Percentiles rank a stretch among this genome's conserved stretches.
Evolutionary conservation across 83 land plant genomes (phyloP).

Genomic region (Thuja plicata): DNA sequence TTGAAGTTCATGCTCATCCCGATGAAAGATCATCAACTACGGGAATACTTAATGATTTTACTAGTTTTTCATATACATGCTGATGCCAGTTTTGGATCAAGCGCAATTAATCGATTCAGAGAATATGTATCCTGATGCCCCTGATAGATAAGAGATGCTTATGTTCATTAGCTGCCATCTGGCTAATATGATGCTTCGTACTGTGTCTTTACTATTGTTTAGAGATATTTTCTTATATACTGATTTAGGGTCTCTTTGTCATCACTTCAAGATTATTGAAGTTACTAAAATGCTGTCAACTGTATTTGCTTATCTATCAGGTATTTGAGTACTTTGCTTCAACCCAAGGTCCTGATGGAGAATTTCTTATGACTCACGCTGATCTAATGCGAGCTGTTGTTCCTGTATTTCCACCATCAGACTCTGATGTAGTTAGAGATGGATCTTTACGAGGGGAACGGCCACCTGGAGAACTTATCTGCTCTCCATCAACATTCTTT

Average conservation of each 20-base stretch:
- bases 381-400: slow-evolving; percentile 94
- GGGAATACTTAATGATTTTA: background rate
- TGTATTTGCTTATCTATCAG: slow-evolving; percentile 31
- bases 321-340: slow-evolving; percentile 96
- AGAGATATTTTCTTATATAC: background rate
- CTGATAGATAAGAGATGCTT: background rate
- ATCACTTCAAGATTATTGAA: background rate
- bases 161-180: background rate
- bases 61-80: background rate
- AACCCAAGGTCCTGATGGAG: slow-evolving; percentile 41
- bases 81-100: background rate
- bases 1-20: too few relatives aligned
- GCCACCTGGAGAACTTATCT: slow-evolving; percentile 54
- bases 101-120: background rate
- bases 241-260: background rate
- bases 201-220: background rate
- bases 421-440: slow-evolving; percentile 64
- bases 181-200: background rate
- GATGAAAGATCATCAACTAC: too few relatives aligned
- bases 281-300: background rate
- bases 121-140: background rate
- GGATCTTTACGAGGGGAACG: slow-evolving; percentile 79
- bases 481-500: slow-evolving; percentile 76
- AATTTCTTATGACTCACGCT: slow-evolving; percentile 69
- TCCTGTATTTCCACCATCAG: slow-evolving; percentile 93